Base-by-base conservation (phyloP, 306 rosid genomes). In the Lathyrus sativus region DNA sequence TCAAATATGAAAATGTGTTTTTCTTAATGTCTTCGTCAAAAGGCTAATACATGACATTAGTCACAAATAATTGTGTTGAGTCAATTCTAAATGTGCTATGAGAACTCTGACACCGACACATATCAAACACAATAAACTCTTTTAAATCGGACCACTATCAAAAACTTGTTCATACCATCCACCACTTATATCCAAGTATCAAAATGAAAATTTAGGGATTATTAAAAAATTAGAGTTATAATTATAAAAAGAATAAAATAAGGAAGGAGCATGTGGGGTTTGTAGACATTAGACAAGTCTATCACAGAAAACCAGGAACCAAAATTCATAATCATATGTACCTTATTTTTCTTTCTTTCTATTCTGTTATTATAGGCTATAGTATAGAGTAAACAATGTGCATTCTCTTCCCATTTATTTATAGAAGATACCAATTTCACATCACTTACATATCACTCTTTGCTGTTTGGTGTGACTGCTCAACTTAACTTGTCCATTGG, bases 231-330 rank as follows among this genome's bases (percentile, higher is more conserved):
- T 33, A 5, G 9, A 35, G 39, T 7, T 35, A n/a, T 11, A 12
- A 42, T 56, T 28, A 46, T 39, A 29, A 65, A 35, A 35, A 62
- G 39, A 35, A 49, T 13, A 58, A 62, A 65, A 65, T 18, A 72
- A 19, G 67, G 51, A 59, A 68, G 71, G 13, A 81, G 72, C 89
- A 85, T 83, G 96, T 85, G 92, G 89, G 91, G 87, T 50, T 83
- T 31, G 51, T 28, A 67, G 83, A 79, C 75, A 11, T 63, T 63
- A 44, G 51, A 18, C 82, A 73, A 72, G 69, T 33, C 62, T 76
- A 72, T 86, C 96, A 85, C 91, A 82, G 91, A 89, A 88, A 83
- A 83, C 86, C 89, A 78, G 90, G 95, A 74, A 78, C 70, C 71
- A 79, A 72, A 73, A 63, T 78, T 77, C 66, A 61, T 49, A 55